These are phyloP conservation scores for Didymella glomerata DNA, from an alignment of 2,329 filamentous ascomycete genomes.

Conservation along the genomic window DNA sequence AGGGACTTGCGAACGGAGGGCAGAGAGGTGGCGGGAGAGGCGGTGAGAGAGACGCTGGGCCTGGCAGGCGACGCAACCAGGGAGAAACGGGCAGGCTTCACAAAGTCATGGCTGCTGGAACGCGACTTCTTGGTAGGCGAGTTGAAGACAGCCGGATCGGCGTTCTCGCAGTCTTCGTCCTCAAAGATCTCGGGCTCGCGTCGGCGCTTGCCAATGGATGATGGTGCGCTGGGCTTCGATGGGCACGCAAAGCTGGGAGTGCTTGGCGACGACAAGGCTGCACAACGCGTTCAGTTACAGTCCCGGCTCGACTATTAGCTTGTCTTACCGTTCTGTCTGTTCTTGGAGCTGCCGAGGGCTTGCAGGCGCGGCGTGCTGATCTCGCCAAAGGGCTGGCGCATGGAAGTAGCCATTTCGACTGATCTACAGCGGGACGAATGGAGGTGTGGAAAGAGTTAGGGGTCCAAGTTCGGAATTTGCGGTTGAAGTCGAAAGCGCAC, in stretches of 20 bases:
- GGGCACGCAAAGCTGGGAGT: constrained; percentile 44
- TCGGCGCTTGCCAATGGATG: constrained; percentile 56
- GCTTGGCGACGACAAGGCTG: constrained; percentile 39
- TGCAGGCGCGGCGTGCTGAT: constrained; percentile 75
- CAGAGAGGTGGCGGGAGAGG: constrained; percentile 37
- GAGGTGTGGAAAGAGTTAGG: background rate
- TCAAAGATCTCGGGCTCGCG: constrained; percentile 56
- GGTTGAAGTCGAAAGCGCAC: constrained; percentile 4
- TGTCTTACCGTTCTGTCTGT: constrained; percentile 69
- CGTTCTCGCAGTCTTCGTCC: constrained; percentile 65
- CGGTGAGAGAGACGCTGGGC: constrained; percentile 33
- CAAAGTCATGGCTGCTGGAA: constrained; percentile 45
- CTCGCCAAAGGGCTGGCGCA: constrained; percentile 78
- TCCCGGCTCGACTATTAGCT: constrained; percentile 1
- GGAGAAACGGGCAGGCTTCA: constrained; percentile 54
- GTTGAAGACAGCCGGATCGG: constrained; percentile 62
- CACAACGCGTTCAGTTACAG: constrained; percentile 32
- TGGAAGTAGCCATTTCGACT: constrained; percentile 53
- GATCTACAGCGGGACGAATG: constrained; percentile 6
- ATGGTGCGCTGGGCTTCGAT: constrained; percentile 40
- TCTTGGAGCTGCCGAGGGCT: constrained; percentile 77
- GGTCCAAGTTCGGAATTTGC: background rate
- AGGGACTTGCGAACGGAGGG: constrained; percentile 50
- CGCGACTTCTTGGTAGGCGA: constrained; percentile 65
- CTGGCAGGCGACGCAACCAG: constrained; percentile 44